phyloP scores from a whole-genome alignment of 352 stramenopile species.

The Chrysophaeum taylorii region DNA sequence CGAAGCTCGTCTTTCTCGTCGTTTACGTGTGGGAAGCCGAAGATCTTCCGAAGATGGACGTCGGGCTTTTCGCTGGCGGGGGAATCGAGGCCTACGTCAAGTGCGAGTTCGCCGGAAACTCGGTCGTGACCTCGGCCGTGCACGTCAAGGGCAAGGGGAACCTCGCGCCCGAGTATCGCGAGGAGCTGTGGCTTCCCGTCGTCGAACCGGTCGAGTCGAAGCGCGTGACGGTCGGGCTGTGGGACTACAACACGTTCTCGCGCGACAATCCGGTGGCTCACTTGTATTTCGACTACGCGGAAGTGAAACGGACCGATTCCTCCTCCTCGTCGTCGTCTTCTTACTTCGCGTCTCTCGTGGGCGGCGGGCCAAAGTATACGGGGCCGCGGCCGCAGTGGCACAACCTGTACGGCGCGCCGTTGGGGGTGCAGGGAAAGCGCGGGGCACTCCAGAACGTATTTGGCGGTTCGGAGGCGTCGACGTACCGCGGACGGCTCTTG shows the following conservation, averaged over 20 bases:
- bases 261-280: slow-evolving; percentile 57
- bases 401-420: slow-evolving; percentile 21
- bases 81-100: slow-evolving; percentile 67
- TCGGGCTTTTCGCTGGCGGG: slow-evolving; percentile 32
- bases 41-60: slow-evolving; percentile 65
- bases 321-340: background rate
- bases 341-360: background rate
- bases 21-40: slow-evolving; percentile 61
- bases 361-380: background rate
- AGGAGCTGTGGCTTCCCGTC: slow-evolving; percentile 72
- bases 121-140: slow-evolving; percentile 52
- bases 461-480: slow-evolving; percentile 50
- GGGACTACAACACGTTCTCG: slow-evolving; percentile 59
- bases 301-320: background rate
- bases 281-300: background rate
- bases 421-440: slow-evolving; percentile 10
- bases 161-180: slow-evolving; percentile 30
- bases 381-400: slow-evolving; percentile 20
- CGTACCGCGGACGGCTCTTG: slow-evolving; percentile 59
- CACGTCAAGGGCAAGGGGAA: slow-evolving; percentile 47
- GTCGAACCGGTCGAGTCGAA: slow-evolving; percentile 63
- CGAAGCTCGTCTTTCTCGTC: slow-evolving; percentile 61
- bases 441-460: slow-evolving; percentile 41
- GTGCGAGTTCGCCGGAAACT: slow-evolving; percentile 58
- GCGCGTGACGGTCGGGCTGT: slow-evolving; percentile 64